Percentiles rank a stretch among this genome's conserved stretches.
Conservation (phyloP, 352 stramenopile genomes). For the Phytophthora sp. region DNA sequence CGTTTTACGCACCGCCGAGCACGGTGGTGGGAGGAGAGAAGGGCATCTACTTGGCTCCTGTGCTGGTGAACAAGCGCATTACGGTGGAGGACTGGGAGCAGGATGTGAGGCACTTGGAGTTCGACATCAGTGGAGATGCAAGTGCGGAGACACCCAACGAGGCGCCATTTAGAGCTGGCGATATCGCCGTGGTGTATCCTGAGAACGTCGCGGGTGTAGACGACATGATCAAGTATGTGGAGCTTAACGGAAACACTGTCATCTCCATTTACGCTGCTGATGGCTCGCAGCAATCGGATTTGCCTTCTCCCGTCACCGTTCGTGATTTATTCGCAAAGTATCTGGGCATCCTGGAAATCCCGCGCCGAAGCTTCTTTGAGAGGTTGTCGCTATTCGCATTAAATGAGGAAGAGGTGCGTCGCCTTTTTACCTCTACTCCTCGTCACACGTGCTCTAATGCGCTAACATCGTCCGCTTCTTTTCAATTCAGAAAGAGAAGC, state of each 20-base stretch:
- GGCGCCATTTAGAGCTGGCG: conserved; percentile 57
- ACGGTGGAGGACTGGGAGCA: conserved; percentile 79
- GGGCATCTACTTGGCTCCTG: conserved; percentile 56
- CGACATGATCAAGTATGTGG: conserved; percentile 68
- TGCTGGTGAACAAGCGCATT: conserved; percentile 69
- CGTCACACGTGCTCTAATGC: neutral
- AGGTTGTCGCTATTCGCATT: conserved; percentile 80
- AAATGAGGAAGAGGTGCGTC: conserved; percentile 81
- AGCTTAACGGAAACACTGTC: conserved; percentile 35
- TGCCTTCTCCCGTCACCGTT: conserved; percentile 62
- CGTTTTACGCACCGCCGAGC: conserved; percentile 67
- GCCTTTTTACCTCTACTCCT: neutral
- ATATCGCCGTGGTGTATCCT: conserved; percentile 81
- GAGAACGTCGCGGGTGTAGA: conserved; percentile 78
- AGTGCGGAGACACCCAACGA: neutral
- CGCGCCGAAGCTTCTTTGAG: conserved; percentile 89
- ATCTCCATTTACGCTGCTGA: conserved; percentile 61
- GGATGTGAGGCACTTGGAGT: conserved; percentile 82
- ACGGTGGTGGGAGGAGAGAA: conserved; percentile 45
- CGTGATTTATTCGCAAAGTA: conserved; percentile 83
- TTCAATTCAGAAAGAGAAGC: conserved; percentile 84
- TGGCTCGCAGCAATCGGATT: conserved; percentile 47
- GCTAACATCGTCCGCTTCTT: conserved; percentile 14
- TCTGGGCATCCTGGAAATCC: conserved; percentile 88
- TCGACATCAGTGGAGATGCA: conserved; percentile 42